A percentile compares a stretch with the other conserved stretches of the same genome.
Conservation (phyloP, 1,139 yeast species). For the Scheffersomyces parashehatae region DNA sequence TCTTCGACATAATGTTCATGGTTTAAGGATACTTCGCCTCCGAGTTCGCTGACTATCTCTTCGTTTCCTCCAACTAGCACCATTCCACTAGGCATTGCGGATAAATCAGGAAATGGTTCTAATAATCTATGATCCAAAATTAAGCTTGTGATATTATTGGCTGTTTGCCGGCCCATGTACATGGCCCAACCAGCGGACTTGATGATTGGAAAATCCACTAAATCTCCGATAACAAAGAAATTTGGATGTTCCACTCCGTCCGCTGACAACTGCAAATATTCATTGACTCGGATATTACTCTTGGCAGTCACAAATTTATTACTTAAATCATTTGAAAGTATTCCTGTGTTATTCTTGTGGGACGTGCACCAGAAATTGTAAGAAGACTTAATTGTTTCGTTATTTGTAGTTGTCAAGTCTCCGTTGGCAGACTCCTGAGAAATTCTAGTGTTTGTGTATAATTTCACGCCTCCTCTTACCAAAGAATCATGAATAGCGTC, state of each 20-base stretch:
- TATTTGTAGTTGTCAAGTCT: constrained; percentile 29
- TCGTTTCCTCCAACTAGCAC: constrained; percentile 45
- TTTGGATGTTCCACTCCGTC: constrained; percentile 15
- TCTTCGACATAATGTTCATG: constrained; percentile 38
- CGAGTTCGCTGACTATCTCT: constrained; percentile 40
- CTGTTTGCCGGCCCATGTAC: constrained; percentile 44
- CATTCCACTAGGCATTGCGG: constrained; percentile 42
- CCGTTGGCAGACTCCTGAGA: constrained; percentile 25
- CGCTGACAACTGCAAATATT: constrained; percentile 35
- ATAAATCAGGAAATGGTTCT: constrained; percentile 38
- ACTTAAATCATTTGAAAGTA: constrained; percentile 20
- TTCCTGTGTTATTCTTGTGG: constrained; percentile 39
- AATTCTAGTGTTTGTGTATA: constrained; percentile 24
- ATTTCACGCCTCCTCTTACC: constrained; percentile 18
- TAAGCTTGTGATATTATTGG: constrained; percentile 37
- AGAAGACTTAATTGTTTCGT: constrained; percentile 30
- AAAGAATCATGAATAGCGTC: constrained; percentile 26
- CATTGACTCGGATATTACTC: constrained; percentile 35
- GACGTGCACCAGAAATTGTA: constrained; percentile 47
- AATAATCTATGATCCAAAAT: constrained; percentile 30
- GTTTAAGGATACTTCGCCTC: constrained; percentile 37
- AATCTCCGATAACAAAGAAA: constrained; percentile 43
- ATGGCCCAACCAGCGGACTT: constrained; percentile 53
- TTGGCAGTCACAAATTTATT: constrained; percentile 23
- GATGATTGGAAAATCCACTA: constrained; percentile 41